A percentile compares a stretch with the other conserved stretches of the same genome.
phyloP scores from a whole-genome alignment of 1,284 basidiomycete genomes.

The Trichosporon coremiiforme region DNA sequence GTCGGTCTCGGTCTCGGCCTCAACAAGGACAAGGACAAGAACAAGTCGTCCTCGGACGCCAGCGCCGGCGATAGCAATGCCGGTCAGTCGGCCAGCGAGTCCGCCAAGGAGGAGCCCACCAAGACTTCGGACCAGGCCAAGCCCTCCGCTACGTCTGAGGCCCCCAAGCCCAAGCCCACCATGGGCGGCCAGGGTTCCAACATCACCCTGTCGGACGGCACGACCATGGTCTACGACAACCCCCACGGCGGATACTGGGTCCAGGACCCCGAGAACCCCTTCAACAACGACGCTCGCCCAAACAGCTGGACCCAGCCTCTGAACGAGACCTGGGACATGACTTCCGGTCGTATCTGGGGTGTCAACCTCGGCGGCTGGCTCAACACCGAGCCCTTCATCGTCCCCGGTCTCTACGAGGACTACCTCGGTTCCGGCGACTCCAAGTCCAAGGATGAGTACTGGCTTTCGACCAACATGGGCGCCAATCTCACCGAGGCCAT shows the following conservation, averaged over 20 bases:
- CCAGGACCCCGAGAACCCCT: conserved; percentile 66
- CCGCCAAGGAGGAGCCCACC: conserved; percentile 22
- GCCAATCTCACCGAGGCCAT: conserved; percentile 63
- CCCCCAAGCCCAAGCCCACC: conserved; percentile 36
- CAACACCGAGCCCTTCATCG: conserved; percentile 76
- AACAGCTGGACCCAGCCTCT: conserved; percentile 74
- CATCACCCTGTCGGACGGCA: conserved; percentile 67
- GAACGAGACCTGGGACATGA: conserved; percentile 77
- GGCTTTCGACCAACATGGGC: conserved; percentile 64
- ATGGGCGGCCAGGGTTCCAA: conserved; percentile 69
- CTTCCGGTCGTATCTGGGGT: conserved; percentile 60
- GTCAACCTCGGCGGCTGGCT: conserved; percentile 94
- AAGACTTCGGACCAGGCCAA: conserved; percentile 18
- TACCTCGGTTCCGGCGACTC: conserved; percentile 58
- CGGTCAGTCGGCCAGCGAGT: not conserved
- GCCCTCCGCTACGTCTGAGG: conserved; percentile 21
- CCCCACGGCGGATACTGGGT: conserved; percentile 73
- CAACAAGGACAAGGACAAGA: conserved; percentile 36
- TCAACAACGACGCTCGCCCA: conserved; percentile 61
- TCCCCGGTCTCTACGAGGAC: conserved; percentile 77
- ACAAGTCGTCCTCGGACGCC: conserved; percentile 9
- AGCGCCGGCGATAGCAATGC: not conserved
- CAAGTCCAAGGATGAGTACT: conserved; percentile 74
- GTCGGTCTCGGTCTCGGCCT: conserved; percentile 54
- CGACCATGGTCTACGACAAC: conserved; percentile 73